Percentiles rank a stretch among this genome's conserved stretches.
These are phyloP conservation scores for Epichloe baconii DNA, from an alignment of 2,329 filamentous ascomycete species.

Conservation along the genomic window DNA sequence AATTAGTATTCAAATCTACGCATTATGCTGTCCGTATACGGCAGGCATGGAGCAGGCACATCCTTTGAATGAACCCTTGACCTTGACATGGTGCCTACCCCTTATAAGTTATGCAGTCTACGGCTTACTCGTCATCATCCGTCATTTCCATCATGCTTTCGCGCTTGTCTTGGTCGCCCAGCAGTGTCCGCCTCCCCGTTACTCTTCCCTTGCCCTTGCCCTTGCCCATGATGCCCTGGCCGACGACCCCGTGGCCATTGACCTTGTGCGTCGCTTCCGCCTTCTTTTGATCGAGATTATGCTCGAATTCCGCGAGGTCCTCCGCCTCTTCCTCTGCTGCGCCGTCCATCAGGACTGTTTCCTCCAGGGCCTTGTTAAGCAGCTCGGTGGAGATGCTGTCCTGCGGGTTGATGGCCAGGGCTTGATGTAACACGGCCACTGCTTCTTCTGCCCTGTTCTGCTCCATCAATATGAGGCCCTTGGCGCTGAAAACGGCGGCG, in stretches of 20 bases:
- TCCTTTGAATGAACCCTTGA: too few relatives aligned
- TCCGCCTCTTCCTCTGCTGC: constrained; percentile 34
- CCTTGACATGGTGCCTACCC: neutral
- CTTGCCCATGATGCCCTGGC: constrained; percentile 22
- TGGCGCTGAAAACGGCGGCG: constrained; percentile 63
- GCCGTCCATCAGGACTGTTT: constrained; percentile 36
- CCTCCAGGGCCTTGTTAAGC: constrained; percentile 56
- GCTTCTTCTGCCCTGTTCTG: constrained; percentile 63
- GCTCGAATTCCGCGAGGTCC: constrained; percentile 37
- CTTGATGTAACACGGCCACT: constrained; percentile 71
- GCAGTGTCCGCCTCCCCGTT: constrained; percentile 18
- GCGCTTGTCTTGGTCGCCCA: constrained; percentile 23
- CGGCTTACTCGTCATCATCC: constrained; percentile 31
- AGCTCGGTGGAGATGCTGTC: constrained; percentile 72
- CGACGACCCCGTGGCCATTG: constrained; percentile 14
- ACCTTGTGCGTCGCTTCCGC: constrained; percentile 27
- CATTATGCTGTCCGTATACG: neutral
- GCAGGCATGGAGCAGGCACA: neutral
- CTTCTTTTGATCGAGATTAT: constrained; percentile 34
- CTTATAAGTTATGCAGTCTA: too few relatives aligned
- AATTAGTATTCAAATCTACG: too few relatives aligned
- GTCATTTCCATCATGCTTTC: constrained; percentile 44
- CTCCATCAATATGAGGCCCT: constrained; percentile 75
- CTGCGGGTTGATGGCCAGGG: constrained; percentile 64
- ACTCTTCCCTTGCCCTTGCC: constrained; percentile 29